Percentiles rank a stretch among this genome's conserved stretches.
Conservation (phyloP, 495 filamentous ascomycete species). For the Penicillium waksmanii region DNA sequence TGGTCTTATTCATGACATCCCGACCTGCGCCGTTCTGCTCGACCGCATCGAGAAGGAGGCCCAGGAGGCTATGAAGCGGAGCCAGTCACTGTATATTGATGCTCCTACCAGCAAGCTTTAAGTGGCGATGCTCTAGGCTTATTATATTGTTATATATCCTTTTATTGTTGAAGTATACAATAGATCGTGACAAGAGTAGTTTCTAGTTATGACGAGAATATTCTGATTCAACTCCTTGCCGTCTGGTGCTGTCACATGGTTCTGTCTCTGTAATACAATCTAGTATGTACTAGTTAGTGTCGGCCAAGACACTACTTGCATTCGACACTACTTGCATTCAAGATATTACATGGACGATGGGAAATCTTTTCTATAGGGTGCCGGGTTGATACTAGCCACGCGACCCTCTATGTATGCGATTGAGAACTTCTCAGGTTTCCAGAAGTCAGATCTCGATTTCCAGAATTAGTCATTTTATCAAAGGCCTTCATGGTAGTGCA, state of each 20-base stretch:
- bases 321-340: too few species aligned
- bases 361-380: too few species aligned
- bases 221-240: not conserved
- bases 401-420: too few species aligned
- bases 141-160: not conserved
- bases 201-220: not conserved
- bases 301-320: too few species aligned
- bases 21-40: constrained; percentile 62
- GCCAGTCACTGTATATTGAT: constrained; percentile 41
- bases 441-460: too few species aligned
- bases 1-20: constrained; percentile 70
- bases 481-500: too few species aligned
- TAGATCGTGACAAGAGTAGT: not conserved
- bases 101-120: constrained; percentile 45
- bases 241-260: not conserved
- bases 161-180: not conserved
- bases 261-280: not conserved
- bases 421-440: too few species aligned
- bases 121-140: not conserved
- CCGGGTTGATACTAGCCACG: too few species aligned
- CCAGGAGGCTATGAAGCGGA: constrained; percentile 51
- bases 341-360: too few species aligned
- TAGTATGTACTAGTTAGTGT: too few species aligned
- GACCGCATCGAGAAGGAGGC: constrained; percentile 67
- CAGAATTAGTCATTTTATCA: too few species aligned